Base-by-base conservation (phyloP, 805 yeast species). In the Ogataea parapolymorpha region DNA sequence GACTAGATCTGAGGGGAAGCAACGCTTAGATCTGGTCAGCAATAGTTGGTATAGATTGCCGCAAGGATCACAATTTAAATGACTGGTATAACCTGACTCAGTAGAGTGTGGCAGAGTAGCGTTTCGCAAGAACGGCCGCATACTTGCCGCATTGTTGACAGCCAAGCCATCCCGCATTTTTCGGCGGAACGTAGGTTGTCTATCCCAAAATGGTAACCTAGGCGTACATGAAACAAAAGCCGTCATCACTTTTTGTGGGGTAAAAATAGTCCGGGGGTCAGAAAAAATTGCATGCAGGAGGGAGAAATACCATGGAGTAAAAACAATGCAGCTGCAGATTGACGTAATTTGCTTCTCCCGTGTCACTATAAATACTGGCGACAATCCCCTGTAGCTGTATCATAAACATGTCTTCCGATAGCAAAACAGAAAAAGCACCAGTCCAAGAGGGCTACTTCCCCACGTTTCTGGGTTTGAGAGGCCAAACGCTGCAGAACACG, bases 401-500 rank as follows among this genome's bases (percentile, higher is more conserved):
- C 12, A 18, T 12, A 20, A 16, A 18, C 15, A 20, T 17, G 24
- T 31, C 24, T 31, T 30, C 23, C 17, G 12, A 12, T 12, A 18
- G 15, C 24, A 12, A 12, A 17, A 6, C n/a, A 6, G 6, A 11
- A 3, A 10, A 11, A 7, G 2, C 17, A 9, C 15, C 26, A 11
- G 23, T 13, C 12, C 11, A 26, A 13, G 7, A 18, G 4, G 20
- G 14, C 17, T 6, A 13, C 2, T 18, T 20, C 23, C 50, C 42
- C 5, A 23, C 22, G 10, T 50, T 42, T 34, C 12, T 42, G 36
- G 56, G 58, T 2, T 7, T 48, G 36, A 41, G 35, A 7, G 62
- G 62, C 9, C 31, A 34, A 2, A 46, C 22, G 9, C 38, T 58
- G 16, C 54, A 52, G 24, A 11, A 24, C 8, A 26, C 33, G 6